phyloP scores from a whole-genome alignment of 2,329 filamentous ascomycete species.

The Ilyonectria mors-panacis region DNA sequence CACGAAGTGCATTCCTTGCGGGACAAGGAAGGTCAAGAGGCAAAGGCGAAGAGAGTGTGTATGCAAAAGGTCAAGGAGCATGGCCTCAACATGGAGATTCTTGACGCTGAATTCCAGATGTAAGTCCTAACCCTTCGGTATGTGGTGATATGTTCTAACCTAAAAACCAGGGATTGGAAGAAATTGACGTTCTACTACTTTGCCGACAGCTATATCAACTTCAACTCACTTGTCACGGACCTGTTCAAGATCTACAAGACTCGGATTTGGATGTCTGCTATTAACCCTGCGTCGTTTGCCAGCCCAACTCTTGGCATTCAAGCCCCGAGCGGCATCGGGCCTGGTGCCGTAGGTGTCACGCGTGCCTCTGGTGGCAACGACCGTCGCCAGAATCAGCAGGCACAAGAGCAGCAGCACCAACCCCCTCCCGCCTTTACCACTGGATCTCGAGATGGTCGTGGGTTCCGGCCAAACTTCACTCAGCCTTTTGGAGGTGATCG shows the following conservation, averaged over 20 bases:
- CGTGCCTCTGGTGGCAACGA: slow-evolving; percentile 61
- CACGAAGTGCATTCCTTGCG: slow-evolving; percentile 91
- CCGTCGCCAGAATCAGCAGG: slow-evolving; percentile 65
- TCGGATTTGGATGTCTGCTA: slow-evolving; percentile 99
- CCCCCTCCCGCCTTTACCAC: slow-evolving; percentile 54
- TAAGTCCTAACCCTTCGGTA: slow-evolving; percentile 64
- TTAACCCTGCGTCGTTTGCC: slow-evolving; percentile 96
- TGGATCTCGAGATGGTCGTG: slow-evolving; percentile 56
- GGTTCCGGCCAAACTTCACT: slow-evolving; percentile 60
- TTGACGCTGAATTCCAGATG: slow-evolving; percentile 99
- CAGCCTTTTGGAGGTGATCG: slow-evolving; percentile 61
- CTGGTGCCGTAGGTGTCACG: slow-evolving; percentile 74
- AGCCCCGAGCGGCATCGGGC: slow-evolving; percentile 76
- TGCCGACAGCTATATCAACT: slow-evolving; percentile 98
- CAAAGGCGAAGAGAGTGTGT: slow-evolving; percentile 96
- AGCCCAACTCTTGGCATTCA: slow-evolving; percentile 81
- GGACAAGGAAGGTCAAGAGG: slow-evolving; percentile 97
- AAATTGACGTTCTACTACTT: slow-evolving; percentile 99
- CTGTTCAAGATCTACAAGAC: slow-evolving; percentile 99
- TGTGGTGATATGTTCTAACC: slow-evolving; percentile 27
- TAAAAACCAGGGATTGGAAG: slow-evolving; percentile 86
- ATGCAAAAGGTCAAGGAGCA: slow-evolving; percentile 98
- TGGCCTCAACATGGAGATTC: slow-evolving; percentile 96
- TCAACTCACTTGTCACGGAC: slow-evolving; percentile 97
- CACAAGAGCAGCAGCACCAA: slow-evolving; percentile 52